Evolutionary conservation across 2,329 filamentous ascomycete species (phyloP).

Genomic region (Blastomyces silverae): DNA sequence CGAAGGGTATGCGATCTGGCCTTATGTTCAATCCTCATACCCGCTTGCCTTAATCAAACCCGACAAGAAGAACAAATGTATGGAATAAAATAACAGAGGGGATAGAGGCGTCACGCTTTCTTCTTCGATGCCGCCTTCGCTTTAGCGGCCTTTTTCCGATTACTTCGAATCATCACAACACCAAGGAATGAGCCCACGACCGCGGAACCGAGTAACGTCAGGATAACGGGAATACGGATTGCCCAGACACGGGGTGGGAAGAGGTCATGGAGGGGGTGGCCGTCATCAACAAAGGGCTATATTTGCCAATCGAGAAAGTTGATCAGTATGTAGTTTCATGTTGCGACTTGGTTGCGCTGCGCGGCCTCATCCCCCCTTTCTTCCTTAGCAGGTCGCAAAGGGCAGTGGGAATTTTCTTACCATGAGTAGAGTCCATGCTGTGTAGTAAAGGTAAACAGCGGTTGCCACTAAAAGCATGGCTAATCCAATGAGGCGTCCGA

Average conservation of each 20-base stretch:
- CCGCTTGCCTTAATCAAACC: background rate
- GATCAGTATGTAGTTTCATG: constrained; percentile 9
- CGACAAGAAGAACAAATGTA: background rate
- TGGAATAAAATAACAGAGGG: background rate
- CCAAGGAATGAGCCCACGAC: constrained; percentile 94
- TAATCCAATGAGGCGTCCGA: constrained; percentile 78
- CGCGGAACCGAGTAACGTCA: constrained; percentile 82
- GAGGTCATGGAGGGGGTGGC: constrained; percentile 86
- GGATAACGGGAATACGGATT: constrained; percentile 94
- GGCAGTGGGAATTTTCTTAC: constrained; percentile 45
- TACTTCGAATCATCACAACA: constrained; percentile 98
- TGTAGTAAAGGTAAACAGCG: constrained; percentile 82
- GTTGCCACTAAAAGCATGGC: constrained; percentile 69
- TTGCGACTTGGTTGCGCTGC: constrained; percentile 3
- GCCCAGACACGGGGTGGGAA: constrained; percentile 98
- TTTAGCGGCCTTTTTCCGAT: constrained; percentile 95
- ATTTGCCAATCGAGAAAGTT: constrained; percentile 5
- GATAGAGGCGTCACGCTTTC: constrained; percentile 58
- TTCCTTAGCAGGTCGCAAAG: background rate
- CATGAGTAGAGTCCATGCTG: constrained; percentile 95
- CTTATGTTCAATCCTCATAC: background rate
- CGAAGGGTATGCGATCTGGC: background rate
- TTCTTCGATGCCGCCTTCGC: constrained; percentile 88
- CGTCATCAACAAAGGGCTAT: constrained; percentile 93
- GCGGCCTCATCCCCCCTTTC: background rate